Evolutionary conservation across 2,329 filamentous ascomycete species (phyloP), one percentile per base, ranked within the genome.

Genomic region (Emmonsia crescens): DNA sequence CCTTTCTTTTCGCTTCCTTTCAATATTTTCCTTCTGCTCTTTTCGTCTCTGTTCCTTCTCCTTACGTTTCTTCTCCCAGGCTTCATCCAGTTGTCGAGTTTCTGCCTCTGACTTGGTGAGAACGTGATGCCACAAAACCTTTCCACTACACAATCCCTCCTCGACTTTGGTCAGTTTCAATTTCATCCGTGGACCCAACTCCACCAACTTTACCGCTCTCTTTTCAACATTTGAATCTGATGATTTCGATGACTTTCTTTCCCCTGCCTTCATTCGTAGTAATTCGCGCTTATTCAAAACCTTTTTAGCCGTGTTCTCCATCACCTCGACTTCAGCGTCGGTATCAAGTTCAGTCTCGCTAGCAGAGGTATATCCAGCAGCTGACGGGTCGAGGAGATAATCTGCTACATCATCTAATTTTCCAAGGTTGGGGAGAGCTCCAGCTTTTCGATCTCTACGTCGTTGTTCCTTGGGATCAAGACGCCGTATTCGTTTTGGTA

Each of bases 91-190:
- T 65, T 88, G 84, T 71, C 86, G 83, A 61, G 91, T 78, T 74
- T 99, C 92, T 21, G 84, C 82, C 68, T 85, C 85, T 6, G 85
- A 85, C 81, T 99, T 99, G 72, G 87, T 84, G 60, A 97, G 86
- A 72, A 91, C 95, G 72, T 96, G 91, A 74, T 99, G 94, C 94
- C 94, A 99, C 89, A 99, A 89, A 61, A 96, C 83, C 73, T 91
- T 94, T 57, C 94, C 94, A 31, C 84, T 83, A 69, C 91, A 96
- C 6, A 97, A 76, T 1, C 93, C 94, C 68, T 99, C 94, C 72
- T 99, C 94, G 4, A 99, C 92, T 78, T 99, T 99, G 61, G 91
- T 92, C 76, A 99, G 80, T 38, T 93, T 85, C 48, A 99, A 78
- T 64, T 85, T 88, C 88, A 99, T 87, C 60, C 94, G 85, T 1